phyloP scores from a whole-genome alignment of 2,329 filamentous ascomycete genomes.

The Venturia carpophila region DNA sequence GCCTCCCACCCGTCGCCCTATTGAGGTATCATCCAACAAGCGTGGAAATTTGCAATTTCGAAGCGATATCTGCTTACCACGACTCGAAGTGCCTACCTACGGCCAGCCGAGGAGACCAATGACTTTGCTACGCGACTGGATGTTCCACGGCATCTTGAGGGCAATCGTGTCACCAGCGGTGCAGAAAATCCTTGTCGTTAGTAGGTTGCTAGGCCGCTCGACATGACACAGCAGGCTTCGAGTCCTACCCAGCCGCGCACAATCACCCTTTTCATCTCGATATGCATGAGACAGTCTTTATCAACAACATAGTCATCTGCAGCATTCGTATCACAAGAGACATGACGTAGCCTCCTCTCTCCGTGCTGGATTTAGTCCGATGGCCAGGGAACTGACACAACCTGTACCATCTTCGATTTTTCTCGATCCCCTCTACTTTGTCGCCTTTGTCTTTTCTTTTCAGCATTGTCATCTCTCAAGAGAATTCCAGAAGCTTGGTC shows the following conservation, averaged over 20 bases:
- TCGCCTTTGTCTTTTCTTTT: background rate
- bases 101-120: background rate
- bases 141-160: background rate
- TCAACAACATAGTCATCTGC: background rate
- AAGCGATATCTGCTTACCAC: background rate
- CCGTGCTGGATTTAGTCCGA: background rate
- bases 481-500: background rate
- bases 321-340: background rate
- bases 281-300: background rate
- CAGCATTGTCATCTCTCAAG: background rate
- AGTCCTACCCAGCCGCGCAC: background rate
- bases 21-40: background rate
- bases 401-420: background rate
- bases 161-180: no score
- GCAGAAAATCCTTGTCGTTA: background rate
- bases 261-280: background rate
- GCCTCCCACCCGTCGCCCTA: background rate
- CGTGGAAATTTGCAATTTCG: constrained; percentile 2
- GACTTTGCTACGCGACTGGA: background rate
- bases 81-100: background rate
- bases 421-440: background rate
- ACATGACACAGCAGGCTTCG: background rate
- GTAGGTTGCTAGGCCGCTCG: background rate
- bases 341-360: background rate
- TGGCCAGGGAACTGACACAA: background rate